Evolutionary conservation across 768 basidiomycete genomes (phyloP), one percentile per base, ranked within the genome.

Genomic region (Leccinum disarticulatum): DNA sequence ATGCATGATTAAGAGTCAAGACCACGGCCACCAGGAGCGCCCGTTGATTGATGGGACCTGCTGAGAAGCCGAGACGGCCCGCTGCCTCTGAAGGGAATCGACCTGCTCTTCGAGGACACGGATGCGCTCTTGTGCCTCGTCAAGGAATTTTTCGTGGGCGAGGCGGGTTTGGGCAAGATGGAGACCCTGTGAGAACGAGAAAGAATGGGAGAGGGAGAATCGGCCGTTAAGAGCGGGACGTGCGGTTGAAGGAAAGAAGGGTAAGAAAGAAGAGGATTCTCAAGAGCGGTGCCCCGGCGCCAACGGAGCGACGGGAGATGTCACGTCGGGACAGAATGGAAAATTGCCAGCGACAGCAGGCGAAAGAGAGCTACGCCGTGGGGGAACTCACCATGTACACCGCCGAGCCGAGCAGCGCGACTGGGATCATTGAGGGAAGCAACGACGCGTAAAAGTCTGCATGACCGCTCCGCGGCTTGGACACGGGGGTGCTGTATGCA

Each of bases 351-450:
- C 33, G 55, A 41, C 27, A 57, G 55, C 55, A 25, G 8, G n/a
- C 11, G n/a, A 36, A 36, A 53, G 17, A 36, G 50, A 53, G 17
- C 6, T 49, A 36, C 14, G 25, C 25, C 25, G 25, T 25, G 33
- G 48, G 27, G 28, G 35, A 31, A 62, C 81, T 58, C 68, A 90
- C 91, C 65, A 91, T 77, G 74, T 91, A 93, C 57, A 93, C 81
- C 9, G 86, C 88, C 54, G 90, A 91, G 17, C 90, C 91, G 13
- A 93, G 78, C 54, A 93, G 76, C 54, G 86, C 85, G 55, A 93
- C 77, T 9, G 91, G 91, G 52, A 92, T 74, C 89, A 92, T 92
- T 33, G 83, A 83, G 28, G 91, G 91, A 41, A 88, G 73, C 52
- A 87, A 79, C 55, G 84, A 80, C 48, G 83, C 77, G 72, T 93